Base-by-base conservation (phyloP, 148 eudicot species). In the Chenopodium album region DNA sequence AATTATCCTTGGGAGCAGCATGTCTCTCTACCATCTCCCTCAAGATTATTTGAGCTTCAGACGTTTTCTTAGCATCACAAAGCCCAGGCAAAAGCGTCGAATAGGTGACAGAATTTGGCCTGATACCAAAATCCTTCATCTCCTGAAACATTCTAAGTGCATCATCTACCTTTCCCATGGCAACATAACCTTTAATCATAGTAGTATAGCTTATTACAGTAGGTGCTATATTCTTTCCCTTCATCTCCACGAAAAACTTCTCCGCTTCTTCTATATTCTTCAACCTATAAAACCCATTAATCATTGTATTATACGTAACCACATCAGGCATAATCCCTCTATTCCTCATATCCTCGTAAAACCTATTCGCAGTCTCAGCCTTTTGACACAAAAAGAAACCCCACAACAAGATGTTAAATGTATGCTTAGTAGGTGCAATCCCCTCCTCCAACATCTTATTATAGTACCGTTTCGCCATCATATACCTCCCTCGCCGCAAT, bases 391-490 rank as follows among this genome's bases (percentile, higher is more conserved):
- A 92, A 81, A 95, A 93, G 69, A 95, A 95, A 0, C 98, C 98
- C 98, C 98, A 95, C 59, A 95, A 85, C 89, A 95, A 81, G 32
- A 88, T 5, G 85, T 93, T 93, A 81, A 87, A 95, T 0, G 98
- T 95, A 64, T 90, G 92, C 75, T 85, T 79, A 62, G 92, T 91
- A 12, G 98, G 98, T 47, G 88, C 78, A 50, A 95, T 88, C 70
- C 97, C 98, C 84, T 93, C 98, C 50, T 72, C 81, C 85, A 92
- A 80, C 98, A 95, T 95, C 91, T 91, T 91, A 79, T 95, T 95
- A 74, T 90, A 95, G 73, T 92, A 92, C 87, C 98, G 87, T 88
- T 95, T 93, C 7, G 94, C 94, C 98, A 95, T 95, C 97, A 92
- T 90, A 84, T 88, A 93, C 88, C 98, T 78, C 66, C 98, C 98